phyloP scores from a whole-genome alignment of 768 basidiomycete species.

The Macrolepiota dolichaula region DNA sequence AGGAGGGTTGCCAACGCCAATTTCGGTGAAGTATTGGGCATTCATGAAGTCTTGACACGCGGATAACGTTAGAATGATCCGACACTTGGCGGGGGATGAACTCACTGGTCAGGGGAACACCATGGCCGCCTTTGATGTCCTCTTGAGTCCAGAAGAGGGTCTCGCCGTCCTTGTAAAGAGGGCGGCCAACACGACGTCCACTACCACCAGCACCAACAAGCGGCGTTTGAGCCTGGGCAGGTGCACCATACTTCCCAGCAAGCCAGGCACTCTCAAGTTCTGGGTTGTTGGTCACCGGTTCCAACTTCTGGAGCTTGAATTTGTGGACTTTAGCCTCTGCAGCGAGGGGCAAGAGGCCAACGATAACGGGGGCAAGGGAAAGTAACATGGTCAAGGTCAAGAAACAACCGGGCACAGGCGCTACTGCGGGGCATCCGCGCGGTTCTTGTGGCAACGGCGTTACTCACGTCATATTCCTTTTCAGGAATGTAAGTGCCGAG shows the following conservation, averaged over 20 bases:
- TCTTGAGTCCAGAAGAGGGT: conserved; percentile 82
- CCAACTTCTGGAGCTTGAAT: conserved; percentile 87
- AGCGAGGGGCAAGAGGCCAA: conserved; percentile 48
- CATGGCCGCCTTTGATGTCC: conserved; percentile 72
- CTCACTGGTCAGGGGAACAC: conserved; percentile 87
- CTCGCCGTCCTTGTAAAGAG: conserved; percentile 41
- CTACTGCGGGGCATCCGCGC: conserved; percentile 1
- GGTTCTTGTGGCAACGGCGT: not conserved
- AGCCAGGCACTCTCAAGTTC: conserved; percentile 79
- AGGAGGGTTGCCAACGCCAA: conserved; percentile 77
- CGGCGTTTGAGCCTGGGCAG: conserved; percentile 43
- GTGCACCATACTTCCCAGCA: conserved; percentile 87
- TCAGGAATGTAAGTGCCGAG: not conserved
- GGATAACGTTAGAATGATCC: not conserved
- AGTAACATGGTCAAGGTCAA: conserved; percentile 30
- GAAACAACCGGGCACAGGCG: not conserved
- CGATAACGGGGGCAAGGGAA: conserved; percentile 29
- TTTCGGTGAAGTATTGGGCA: conserved; percentile 94
- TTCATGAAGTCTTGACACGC: conserved; percentile 84
- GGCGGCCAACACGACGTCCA: conserved; percentile 54
- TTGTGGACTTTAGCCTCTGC: conserved; percentile 65
- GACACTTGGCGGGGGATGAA: conserved; percentile 14
- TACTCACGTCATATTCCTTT: conserved; percentile 5
- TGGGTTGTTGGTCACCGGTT: conserved; percentile 57
- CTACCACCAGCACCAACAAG: conserved; percentile 72